Evolutionary conservation across 1,284 basidiomycete genomes (phyloP), one percentile per base, ranked within the genome.

Genomic region (Pseudozyma hubeiensis): DNA sequence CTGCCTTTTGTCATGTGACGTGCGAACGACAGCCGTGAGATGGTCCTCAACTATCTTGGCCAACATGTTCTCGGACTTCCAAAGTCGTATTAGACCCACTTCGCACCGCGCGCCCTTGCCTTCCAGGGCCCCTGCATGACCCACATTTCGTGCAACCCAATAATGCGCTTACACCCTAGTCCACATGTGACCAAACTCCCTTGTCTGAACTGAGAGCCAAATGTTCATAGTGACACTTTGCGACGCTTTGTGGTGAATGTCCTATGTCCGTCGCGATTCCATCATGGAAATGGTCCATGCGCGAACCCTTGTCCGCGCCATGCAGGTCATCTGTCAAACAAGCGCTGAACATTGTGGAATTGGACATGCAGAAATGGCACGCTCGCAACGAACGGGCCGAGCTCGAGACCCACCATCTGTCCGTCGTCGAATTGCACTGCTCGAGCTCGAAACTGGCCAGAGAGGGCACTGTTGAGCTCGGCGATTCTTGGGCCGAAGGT

Each of bases 21-120:
- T 19, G 45, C 58, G 34, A 41, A n/a, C 1, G n/a, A 71, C 33
- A 80, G 79, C 44, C 63, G 79, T 4, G 82, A 84, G 64, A 84
- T 84, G 82, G 78, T 84, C 24, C 68, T 84, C 60, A 78, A 78
- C 57, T 77, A 78, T 31, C 57, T 78, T 4, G 69, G 69, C 35
- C 74, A 76, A 14, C 64, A 59, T 13, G 71, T 78, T 34, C 62
- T 78, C 17, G 64, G 70, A 43, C 70, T 78, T 55, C 74, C 77
- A 30, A 78, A 78, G 57, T 74, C 74, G 33, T 78, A 78, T 39
- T 78, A 45, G 29, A 39, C 43, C n/a, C 43, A 14, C 43, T 9
- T 5, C 24, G 8, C 40, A 41, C 40, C 40, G 40, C 13, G 1
- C 10, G 10, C 35, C 35, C 35, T 37, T 37, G 35, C 35, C 35